Evolutionary conservation across 352 stramenopile species (phyloP), one percentile per base, ranked within the genome.

Genomic region (Elongisporangium senticosum): DNA sequence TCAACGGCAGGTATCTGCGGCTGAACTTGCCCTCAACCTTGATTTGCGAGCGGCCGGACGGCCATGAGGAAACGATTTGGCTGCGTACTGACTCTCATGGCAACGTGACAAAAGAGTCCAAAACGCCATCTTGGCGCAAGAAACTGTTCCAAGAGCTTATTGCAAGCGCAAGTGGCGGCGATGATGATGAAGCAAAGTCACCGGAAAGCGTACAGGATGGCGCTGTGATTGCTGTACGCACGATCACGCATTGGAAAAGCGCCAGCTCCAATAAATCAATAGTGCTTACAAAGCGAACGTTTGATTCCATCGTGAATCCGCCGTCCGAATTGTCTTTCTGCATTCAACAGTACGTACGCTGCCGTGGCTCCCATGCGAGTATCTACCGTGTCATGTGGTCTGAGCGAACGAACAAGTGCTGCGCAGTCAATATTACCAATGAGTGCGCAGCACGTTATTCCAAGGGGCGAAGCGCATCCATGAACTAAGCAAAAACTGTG

Each of bases 351-450:
- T 92, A 86, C 59, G 65, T 94, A 19, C 74, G 72, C 24, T 90
- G 84, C 51, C 79, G 84, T 0, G 84, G 84, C 14, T 72, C 74
- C 5, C 69, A 90, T 21, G 71, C 78, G 10, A 90, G 80, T 40
- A 73, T 91, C 39, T 92, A 91, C 55, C 79, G 82, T 37, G 64
- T 91, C 21, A 75, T 75, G 24, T 94, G 82, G 80, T 69, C 62
- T 17, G 59, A 77, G 2, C 63, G 69, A 1, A 74, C 79, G 40
- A 70, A 72, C 48, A 77, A 89, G 7, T 79, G 80, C 52, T 90
- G 79, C 47, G 84, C 72, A 0, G 69, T 92, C 40, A 91, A 94
- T 53, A 70, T 92, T 23, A 74, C 83, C 21, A 92, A 80, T 65
- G 78, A 83, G 82, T 92, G 71, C 37, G 72, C 68, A 14, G 23